Conservation (phyloP, 1,139 yeast species). For the Candida glucosophila region DNA sequence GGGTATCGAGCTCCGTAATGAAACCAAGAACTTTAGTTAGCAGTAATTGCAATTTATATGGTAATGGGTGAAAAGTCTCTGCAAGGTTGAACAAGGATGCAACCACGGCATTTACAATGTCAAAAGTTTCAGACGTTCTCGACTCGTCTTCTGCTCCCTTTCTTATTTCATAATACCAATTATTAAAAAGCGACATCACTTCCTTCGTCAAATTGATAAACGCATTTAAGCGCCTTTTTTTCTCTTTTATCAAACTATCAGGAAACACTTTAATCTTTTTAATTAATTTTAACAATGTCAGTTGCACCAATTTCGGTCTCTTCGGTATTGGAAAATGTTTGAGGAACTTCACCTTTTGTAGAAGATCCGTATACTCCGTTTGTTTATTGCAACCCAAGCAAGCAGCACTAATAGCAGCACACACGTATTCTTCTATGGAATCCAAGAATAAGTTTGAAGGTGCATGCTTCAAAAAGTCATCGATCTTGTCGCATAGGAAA, state of each 20-base stretch:
- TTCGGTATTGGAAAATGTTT: slow-evolving; percentile 6
- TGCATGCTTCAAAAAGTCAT: slow-evolving; percentile 5
- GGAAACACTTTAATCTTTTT: no score
- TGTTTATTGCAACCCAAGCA: slow-evolving; percentile 1
- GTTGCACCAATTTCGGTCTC: no score
- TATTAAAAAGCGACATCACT: background rate
- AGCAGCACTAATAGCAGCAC: slow-evolving; percentile 6
- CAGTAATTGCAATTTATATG: slow-evolving; percentile 1
- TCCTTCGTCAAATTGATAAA: background rate
- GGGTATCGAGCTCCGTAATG: slow-evolving; percentile 6
- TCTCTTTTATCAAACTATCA: background rate
- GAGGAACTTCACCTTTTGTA: slow-evolving; percentile 7
- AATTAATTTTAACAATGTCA: no score
- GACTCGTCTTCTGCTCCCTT: no score
- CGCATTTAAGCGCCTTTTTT: background rate
- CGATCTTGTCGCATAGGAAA: slow-evolving; percentile 6
- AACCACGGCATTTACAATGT: no score
- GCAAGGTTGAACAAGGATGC: no score
- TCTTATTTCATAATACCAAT: background rate
- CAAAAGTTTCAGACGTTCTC: no score
- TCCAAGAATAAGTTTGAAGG: slow-evolving; percentile 6
- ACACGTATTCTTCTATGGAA: slow-evolving; percentile 11
- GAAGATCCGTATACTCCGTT: slow-evolving; percentile 4
- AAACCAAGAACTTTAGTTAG: slow-evolving; percentile 7
- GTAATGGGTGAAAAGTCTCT: no score